Percentiles rank a stretch among this genome's conserved stretches.
Conservation (phyloP, 139 green algal species). For the Picochlorum sp. region DNA sequence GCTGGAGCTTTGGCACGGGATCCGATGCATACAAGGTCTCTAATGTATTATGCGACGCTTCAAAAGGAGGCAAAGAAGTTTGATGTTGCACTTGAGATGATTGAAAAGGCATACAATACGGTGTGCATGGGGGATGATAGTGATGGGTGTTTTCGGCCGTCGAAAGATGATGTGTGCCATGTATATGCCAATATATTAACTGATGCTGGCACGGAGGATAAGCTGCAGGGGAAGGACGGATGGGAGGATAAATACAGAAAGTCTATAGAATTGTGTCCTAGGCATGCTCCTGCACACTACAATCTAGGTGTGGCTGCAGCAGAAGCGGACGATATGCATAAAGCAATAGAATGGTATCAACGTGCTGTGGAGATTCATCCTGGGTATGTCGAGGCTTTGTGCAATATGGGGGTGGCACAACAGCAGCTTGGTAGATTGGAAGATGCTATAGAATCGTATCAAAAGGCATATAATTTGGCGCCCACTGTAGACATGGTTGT, state of each 20-base stretch:
- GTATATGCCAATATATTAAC: slow-evolving; percentile 70
- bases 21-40: slow-evolving; percentile 28
- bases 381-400: slow-evolving; percentile 72
- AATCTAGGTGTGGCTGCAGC: slow-evolving; percentile 56
- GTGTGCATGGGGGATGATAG: slow-evolving; percentile 8
- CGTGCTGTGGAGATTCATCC: slow-evolving; percentile 42
- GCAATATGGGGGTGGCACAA: slow-evolving; percentile 87
- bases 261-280: slow-evolving; percentile 29
- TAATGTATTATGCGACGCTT: slow-evolving; percentile 47
- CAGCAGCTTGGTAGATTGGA: slow-evolving; percentile 56
- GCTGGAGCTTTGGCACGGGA: slow-evolving; percentile 38
- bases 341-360: slow-evolving; percentile 34
- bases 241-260: slow-evolving; percentile 12
- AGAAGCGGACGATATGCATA: slow-evolving; percentile 17
- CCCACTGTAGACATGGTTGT: slow-evolving; percentile 44
- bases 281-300: slow-evolving; percentile 58
- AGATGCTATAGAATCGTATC: slow-evolving; percentile 69
- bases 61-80: slow-evolving; percentile 58
- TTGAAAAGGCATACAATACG: slow-evolving; percentile 23
- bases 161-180: slow-evolving; percentile 9
- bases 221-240: slow-evolving; percentile 37
- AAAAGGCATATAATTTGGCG: slow-evolving; percentile 53
- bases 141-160: not conserved
- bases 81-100: slow-evolving; percentile 33
- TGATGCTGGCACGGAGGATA: slow-evolving; percentile 74